Conservation (phyloP, 495 filamentous ascomycete species). For the Aspergillus bertholletiae region DNA sequence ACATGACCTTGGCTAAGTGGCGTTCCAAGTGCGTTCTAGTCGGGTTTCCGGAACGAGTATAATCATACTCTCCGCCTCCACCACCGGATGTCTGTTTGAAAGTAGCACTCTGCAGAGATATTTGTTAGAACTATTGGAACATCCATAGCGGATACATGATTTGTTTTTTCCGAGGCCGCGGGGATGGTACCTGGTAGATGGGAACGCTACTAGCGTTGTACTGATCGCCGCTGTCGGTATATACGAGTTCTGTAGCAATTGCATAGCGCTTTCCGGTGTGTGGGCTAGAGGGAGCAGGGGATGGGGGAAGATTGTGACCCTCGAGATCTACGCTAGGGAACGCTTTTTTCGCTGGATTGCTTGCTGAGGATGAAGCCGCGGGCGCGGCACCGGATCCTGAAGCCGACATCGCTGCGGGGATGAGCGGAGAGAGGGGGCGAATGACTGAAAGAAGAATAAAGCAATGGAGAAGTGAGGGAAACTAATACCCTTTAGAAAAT, state of each 20-base stretch:
- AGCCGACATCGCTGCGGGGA: constrained; percentile 47
- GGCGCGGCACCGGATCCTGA: constrained; percentile 33
- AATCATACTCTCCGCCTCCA: constrained; percentile 87
- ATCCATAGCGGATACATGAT: too few relatives aligned
- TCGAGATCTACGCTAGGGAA: constrained; percentile 76
- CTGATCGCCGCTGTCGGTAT: constrained; percentile 91
- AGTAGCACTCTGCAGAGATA: constrained; percentile 69
- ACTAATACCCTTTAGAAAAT: neutral
- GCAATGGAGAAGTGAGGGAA: neutral
- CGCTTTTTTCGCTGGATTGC: constrained; percentile 56
- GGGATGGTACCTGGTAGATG: constrained; percentile 75
- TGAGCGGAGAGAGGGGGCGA: constrained; percentile 11
- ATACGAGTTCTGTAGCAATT: constrained; percentile 92
- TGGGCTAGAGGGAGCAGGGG: constrained; percentile 90
- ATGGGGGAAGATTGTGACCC: constrained; percentile 88
- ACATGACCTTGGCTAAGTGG: constrained; percentile 98
- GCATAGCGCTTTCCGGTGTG: constrained; percentile 81
- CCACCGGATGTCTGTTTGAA: constrained; percentile 89
- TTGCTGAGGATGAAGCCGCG: constrained; percentile 18
- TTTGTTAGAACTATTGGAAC: constrained; percentile 9
- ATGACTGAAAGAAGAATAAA: neutral
- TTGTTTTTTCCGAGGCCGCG: neutral
- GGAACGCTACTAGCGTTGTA: constrained; percentile 93
- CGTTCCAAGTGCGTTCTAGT: constrained; percentile 95
- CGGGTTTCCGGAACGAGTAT: constrained; percentile 94